Evolutionary conservation across 73 alveolate genomes (phyloP).

Genomic region (Paramecium sexaurelia): DNA sequence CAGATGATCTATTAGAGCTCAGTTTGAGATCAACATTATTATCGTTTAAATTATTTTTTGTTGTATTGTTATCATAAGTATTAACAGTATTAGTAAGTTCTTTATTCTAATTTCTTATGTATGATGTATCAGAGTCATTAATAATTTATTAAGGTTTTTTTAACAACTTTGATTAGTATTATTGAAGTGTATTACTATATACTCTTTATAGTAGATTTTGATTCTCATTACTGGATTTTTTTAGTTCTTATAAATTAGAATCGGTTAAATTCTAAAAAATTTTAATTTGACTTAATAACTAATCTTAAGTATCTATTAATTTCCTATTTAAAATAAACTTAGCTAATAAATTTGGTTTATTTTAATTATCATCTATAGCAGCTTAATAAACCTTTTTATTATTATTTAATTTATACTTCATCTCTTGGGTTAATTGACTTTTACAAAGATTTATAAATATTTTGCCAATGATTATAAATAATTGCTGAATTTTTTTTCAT

Average conservation of each 20-base stretch:
- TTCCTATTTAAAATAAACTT: neutral
- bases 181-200: neutral
- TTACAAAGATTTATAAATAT: neutral
- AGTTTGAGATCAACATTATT: neutral
- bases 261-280: neutral
- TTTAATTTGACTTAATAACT: neutral
- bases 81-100: neutral
- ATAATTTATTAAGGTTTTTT: neutral
- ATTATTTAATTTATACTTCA: neutral
- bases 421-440: neutral
- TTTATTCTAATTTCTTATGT: neutral
- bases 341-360: neutral
- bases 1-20: neutral
- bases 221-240: neutral
- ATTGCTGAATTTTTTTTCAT: neutral
- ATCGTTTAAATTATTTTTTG: neutral
- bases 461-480: slow-evolving; percentile 42
- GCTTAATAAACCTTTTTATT: neutral
- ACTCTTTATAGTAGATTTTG: slow-evolving; percentile 4
- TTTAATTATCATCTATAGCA: neutral
- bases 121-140: neutral
- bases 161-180: neutral
- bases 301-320: neutral
- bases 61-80: neutral
- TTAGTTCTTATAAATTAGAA: neutral